Evolutionary conservation across 208 protist genomes (phyloP).

Genomic region (Tritrichomonas foetus): DNA sequence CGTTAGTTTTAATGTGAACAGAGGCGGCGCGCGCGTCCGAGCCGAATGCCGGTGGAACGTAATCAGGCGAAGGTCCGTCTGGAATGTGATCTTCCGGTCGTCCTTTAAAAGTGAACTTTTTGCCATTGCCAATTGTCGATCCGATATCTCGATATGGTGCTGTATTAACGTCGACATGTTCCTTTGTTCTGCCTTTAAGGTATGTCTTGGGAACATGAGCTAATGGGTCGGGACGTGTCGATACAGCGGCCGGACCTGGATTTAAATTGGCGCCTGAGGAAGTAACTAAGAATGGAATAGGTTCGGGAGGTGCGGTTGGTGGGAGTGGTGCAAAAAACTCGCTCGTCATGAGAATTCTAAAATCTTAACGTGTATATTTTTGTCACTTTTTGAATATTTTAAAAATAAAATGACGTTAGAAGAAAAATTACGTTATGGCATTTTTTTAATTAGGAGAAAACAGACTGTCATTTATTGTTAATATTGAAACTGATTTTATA

Average conservation of each 20-base stretch:
- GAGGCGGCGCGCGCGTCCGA: not conserved
- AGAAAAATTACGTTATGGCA: too few species aligned
- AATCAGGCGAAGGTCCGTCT: not conserved
- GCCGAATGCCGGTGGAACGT: not conserved
- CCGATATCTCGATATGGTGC: not conserved
- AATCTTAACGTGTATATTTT: too few species aligned
- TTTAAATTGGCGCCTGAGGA: not conserved
- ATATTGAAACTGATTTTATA: too few species aligned
- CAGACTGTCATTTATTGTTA: too few species aligned
- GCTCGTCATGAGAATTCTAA: too few species aligned
- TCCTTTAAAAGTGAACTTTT: not conserved
- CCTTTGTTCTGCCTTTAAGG: not conserved
- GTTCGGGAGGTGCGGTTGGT: not conserved
- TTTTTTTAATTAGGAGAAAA: too few species aligned
- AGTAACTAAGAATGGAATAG: not conserved
- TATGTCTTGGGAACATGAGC: not conserved
- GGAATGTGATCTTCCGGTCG: not conserved
- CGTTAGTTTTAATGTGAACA: not conserved
- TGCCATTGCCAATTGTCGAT: not conserved
- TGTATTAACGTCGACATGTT: not conserved
- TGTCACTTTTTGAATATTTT: too few species aligned
- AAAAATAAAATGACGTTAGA: too few species aligned
- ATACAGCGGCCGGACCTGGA: not conserved
- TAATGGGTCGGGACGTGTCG: not conserved
- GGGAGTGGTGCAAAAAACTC: constrained; percentile 5